phyloP scores from a whole-genome alignment of 2,329 filamentous ascomycete species.

The Apiospora hydei region DNA sequence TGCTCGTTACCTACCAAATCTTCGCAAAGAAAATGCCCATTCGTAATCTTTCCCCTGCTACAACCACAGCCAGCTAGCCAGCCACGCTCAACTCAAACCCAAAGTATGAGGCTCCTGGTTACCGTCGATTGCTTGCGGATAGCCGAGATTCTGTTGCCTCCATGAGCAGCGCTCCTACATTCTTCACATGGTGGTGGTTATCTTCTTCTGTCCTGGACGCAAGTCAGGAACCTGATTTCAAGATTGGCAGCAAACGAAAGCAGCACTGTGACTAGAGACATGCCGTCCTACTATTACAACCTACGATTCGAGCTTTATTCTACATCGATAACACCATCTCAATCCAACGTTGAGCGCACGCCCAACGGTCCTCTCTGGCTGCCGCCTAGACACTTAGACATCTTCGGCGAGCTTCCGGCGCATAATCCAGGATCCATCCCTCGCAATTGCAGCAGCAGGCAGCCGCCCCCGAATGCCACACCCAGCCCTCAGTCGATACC shows the following conservation, averaged over 20 bases:
- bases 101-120: slow-evolving; percentile 31
- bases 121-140: slow-evolving; percentile 23
- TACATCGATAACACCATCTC: slow-evolving; percentile 46
- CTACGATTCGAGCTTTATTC: slow-evolving; percentile 71
- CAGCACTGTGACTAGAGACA: slow-evolving; percentile 44
- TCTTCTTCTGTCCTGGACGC: slow-evolving; percentile 2
- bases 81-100: neutral
- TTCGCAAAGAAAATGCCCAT: neutral
- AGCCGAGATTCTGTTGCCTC: slow-evolving; percentile 35
- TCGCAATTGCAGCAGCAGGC: slow-evolving; percentile 24
- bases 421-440: slow-evolving; percentile 42
- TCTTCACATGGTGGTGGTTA: slow-evolving; percentile 2
- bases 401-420: slow-evolving; percentile 64
- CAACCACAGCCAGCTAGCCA: neutral
- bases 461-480: slow-evolving; percentile 25
- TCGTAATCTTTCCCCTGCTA: slow-evolving; percentile 1
- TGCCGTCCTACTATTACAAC: slow-evolving; percentile 71
- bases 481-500: slow-evolving; percentile 21
- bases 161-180: slow-evolving; percentile 27
- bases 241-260: slow-evolving; percentile 10
- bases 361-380: slow-evolving; percentile 53
- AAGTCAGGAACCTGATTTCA: neutral
- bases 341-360: slow-evolving; percentile 27
- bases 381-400: slow-evolving; percentile 54
- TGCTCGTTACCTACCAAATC: slow-evolving; percentile 18